Conservation (phyloP, 257 asterid species). For the Coffea canephora region DNA sequence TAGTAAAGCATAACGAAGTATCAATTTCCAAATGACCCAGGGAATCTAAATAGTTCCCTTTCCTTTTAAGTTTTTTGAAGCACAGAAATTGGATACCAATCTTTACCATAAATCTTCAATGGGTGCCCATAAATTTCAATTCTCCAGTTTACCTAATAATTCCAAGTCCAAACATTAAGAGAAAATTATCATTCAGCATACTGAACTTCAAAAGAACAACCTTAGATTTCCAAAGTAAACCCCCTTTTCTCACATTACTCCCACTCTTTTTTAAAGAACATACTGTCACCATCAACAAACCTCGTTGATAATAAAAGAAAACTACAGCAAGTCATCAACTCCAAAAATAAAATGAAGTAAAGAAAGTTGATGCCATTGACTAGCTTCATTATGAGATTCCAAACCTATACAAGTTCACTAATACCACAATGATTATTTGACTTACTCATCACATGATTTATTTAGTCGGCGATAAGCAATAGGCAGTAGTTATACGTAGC, state of each 20-base stretch:
- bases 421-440: neutral
- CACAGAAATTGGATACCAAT: too few relatives aligned
- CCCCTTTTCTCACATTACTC: neutral
- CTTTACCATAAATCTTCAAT: too few relatives aligned
- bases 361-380: neutral
- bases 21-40: too few relatives aligned
- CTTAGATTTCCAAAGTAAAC: too few relatives aligned
- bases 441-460: too few relatives aligned
- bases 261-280: too few relatives aligned
- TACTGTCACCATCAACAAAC: neutral
- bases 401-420: neutral
- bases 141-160: neutral
- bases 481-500: too few relatives aligned
- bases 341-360: neutral
- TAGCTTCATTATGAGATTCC: neutral
- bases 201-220: neutral
- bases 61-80: too few relatives aligned
- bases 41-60: too few relatives aligned
- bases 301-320: neutral
- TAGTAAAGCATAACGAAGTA: too few relatives aligned
- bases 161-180: neutral
- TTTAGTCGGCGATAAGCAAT: too few relatives aligned
- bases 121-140: neutral
- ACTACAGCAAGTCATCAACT: neutral
- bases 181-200: neutral